Base-by-base conservation (phyloP, 805 yeast genomes). In the Monosporozyma aquatica region DNA sequence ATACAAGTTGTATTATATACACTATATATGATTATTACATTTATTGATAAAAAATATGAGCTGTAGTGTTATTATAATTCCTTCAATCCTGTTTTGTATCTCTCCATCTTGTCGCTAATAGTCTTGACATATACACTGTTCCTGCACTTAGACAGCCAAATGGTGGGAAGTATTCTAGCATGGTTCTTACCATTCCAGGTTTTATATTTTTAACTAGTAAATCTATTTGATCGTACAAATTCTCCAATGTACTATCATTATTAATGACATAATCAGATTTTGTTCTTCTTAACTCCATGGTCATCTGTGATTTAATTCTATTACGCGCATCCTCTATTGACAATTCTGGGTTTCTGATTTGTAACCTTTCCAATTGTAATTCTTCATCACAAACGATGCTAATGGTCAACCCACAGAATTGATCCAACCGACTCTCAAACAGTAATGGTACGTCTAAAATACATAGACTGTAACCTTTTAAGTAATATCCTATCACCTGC, bases 361-460 rank as follows among this genome's bases (percentile, higher is more conserved):
- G 55, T 30, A 92, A 68, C 44, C 98, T 68, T 47, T 71, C 64
- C 29, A 82, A 48, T 58, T 92, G 97, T 2, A 61, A 44, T 1
- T 72, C 71, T 17, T 65, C 65, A 10, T 68, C 65, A 49, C 95
- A 83, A 0, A 80, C 61, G 0, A 89, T 86, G 13, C 84, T 79
- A 3, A 90, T 59, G 0, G 80, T 74, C 8, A 67, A 57, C 0
- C 92, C 95, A 58, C 97, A 90, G 20, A 81, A 64, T 37, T 58
- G 52, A 55, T 86, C 78, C 50, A 90, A 67, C 1, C 78, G 75
- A 27, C 87, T 72, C 59, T 92, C 98, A 61, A 85, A 92, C 15
- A 92, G 65, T 29, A 92, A 66, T 1, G 99, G 99, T 2, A 94
- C 90, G 55, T 92, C 99, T 38, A 92, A 62, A 0, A 92, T 65